Base-by-base conservation (phyloP, 306 rosid genomes). In the Sechiopsis laciniata region DNA sequence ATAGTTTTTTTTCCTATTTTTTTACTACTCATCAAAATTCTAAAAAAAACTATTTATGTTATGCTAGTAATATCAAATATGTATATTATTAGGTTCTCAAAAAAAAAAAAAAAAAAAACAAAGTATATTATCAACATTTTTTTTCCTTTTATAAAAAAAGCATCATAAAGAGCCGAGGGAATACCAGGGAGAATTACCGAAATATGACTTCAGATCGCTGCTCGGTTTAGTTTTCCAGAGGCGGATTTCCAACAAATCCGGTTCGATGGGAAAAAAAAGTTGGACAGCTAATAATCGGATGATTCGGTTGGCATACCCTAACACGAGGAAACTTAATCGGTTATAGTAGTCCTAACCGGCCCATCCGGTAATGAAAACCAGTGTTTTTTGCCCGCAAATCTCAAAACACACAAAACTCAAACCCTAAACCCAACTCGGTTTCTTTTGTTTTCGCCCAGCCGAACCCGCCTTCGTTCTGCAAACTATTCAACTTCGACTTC, bases 391-490 rank as follows among this genome's bases (percentile, higher is more conserved):
- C 9, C 78, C 52, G 10, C 52, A 45, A 45, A 71, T 42, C 68
- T 74, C 77, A 52, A 45, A 26, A 26, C 6, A 35, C 40, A 35
- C 40, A 35, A 35, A 71, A 58, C 68, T 74, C 77, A 74, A 74
- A 74, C 77, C 77, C 78, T 62, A 8, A 14, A 24, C 73, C 74
- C 51, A 78, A 80, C 87, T 85, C 93, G 97, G 93, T 85, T 89
- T 72, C 52, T 72, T 72, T 53, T 17, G n/a, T 75, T 75, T 45
- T 45, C 60, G 72, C 57, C 74, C 74, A 74, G 32, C 42, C 77
- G 77, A 65, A 71, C 24, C 14, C 72, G 51, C 37, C 56, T 55
- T 63, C 73, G 71, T 19, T 21, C 62, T 48, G 22, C 61, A 52
- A 40, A 71, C 53, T 56, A 37, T 72, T 73, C 80, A 75, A 52